Percentiles rank a stretch among this genome's conserved stretches.
phyloP scores from a whole-genome alignment of 164 flowering plant species.

The Chloranthus sessilifolius region DNA sequence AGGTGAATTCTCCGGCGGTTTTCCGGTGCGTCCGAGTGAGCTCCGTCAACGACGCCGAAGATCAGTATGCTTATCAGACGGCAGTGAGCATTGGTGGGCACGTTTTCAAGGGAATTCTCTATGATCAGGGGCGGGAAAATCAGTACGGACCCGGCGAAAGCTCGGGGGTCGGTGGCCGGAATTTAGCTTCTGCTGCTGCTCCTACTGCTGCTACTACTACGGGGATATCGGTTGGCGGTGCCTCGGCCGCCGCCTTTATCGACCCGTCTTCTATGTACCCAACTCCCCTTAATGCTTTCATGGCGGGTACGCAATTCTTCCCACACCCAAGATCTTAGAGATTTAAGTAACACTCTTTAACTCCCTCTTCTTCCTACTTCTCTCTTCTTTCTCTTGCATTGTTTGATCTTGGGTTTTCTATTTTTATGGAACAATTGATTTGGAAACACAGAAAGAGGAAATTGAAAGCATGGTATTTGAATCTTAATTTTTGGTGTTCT shows the following conservation, averaged over 20 bases:
- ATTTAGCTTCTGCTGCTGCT: slow-evolving; percentile 15
- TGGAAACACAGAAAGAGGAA: no score
- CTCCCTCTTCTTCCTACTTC: background rate
- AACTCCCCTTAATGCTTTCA: slow-evolving; percentile 60
- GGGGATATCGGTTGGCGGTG: slow-evolving; percentile 8
- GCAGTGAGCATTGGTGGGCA: slow-evolving; percentile 90
- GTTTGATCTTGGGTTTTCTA: background rate
- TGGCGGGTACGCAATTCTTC: slow-evolving; percentile 88
- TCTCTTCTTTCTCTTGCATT: background rate
- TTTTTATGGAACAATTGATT: background rate
- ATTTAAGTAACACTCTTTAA: no score
- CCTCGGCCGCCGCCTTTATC: slow-evolving; percentile 23
- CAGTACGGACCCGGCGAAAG: slow-evolving; percentile 30
- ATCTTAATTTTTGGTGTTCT: no score
- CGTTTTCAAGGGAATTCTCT: slow-evolving; percentile 81
- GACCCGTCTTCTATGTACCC: slow-evolving; percentile 61
- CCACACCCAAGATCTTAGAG: slow-evolving; percentile 32
- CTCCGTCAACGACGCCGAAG: slow-evolving; percentile 48
- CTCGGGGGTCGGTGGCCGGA: slow-evolving; percentile 31
- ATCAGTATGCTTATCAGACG: slow-evolving; percentile 78
- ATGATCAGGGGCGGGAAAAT: slow-evolving; percentile 72
- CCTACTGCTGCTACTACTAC: slow-evolving; percentile 6
- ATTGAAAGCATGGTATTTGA: no score
- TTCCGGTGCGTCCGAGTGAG: slow-evolving; percentile 78
- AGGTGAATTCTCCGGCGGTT: slow-evolving; percentile 55